Conservation (phyloP, 1,139 yeast species). For the Kurtzmaniella quercitrusa region DNA sequence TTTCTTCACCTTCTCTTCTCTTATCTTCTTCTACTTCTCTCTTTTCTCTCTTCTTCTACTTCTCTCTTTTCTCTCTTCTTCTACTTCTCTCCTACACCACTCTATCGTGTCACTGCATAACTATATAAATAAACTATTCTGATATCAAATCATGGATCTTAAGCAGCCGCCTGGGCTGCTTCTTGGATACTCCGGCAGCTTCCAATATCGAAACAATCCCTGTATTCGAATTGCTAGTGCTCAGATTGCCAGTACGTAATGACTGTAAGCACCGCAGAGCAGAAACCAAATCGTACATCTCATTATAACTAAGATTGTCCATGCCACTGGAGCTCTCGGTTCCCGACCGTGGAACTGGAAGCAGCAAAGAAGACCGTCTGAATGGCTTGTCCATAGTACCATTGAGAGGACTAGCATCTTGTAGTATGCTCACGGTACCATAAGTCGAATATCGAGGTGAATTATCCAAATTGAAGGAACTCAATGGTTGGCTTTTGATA, state of each 20-base stretch:
- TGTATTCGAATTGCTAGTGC: conserved; percentile 13
- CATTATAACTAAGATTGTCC: conserved; percentile 9
- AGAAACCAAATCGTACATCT: conserved; percentile 32
- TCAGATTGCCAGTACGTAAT: conserved; percentile 14
- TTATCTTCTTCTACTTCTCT: no score
- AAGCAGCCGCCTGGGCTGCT: conserved; percentile 13
- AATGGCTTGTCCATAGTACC: background rate
- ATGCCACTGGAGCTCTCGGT: background rate
- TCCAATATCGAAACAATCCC: conserved; percentile 23
- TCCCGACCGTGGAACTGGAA: background rate
- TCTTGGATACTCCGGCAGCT: conserved; percentile 23
- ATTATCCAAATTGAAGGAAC: background rate
- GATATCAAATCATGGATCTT: conserved; percentile 26
- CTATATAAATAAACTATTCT: background rate
- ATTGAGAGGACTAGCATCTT: background rate
- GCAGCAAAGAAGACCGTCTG: background rate
- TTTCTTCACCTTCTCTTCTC: no score
- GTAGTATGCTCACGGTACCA: background rate
- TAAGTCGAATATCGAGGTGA: background rate
- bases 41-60: no score
- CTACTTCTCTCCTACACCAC: no score
- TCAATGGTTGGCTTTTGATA: background rate
- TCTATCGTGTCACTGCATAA: background rate
- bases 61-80: no score
- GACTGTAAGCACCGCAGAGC: conserved; percentile 40